Base-by-base conservation (phyloP, 1,284 basidiomycete species). In the Puccinia hordei region DNA sequence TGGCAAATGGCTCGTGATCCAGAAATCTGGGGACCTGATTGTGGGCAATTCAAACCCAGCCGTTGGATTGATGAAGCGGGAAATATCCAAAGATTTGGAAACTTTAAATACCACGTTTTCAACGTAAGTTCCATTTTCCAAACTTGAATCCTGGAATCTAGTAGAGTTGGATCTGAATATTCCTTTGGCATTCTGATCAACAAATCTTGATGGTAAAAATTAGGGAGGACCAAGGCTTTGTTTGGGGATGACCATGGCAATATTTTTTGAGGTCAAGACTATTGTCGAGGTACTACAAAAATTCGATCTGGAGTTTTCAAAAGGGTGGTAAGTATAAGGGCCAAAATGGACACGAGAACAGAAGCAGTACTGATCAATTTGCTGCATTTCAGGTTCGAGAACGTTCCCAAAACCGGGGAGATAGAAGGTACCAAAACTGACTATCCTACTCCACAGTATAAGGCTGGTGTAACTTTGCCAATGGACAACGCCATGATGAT, bases 71-170 rank as follows among this genome's bases (percentile, higher is more conserved):
- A 83, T 51, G 73, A 75, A 24, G 22, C 81, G 0, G 81, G 82
- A 10, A 49, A 78, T 4, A 33, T 83, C 13, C 78, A 53, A 63
- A 78, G 78, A 46, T 82, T 82, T 33, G 59, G 63, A 15, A 81
- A 81, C 41, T 84, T 76, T 71, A 83, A 82, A 76, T 81, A 65
- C 24, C 82, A 83, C 51, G 72, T 57, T 59, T 84, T 84, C 79
- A 84, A 84, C 68, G 83, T 82, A 68, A 69, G 76, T 44, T 61
- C 57, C 55, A 0, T 46, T 63, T 38, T 19, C 2, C 10, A 46
- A 24, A 15, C 24, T 44, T 3, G 59, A 30, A 17, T 9, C 17
- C n/a, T n/a, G n/a, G n/a, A n/a, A n/a, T n/a, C n/a, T n/a, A n/a
- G n/a, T n/a, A n/a, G n/a, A n/a, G n/a, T n/a, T n/a, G n/a, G n/a